Conservation (phyloP, 139 green algal species). For the Chlamydomonas urium region DNA sequence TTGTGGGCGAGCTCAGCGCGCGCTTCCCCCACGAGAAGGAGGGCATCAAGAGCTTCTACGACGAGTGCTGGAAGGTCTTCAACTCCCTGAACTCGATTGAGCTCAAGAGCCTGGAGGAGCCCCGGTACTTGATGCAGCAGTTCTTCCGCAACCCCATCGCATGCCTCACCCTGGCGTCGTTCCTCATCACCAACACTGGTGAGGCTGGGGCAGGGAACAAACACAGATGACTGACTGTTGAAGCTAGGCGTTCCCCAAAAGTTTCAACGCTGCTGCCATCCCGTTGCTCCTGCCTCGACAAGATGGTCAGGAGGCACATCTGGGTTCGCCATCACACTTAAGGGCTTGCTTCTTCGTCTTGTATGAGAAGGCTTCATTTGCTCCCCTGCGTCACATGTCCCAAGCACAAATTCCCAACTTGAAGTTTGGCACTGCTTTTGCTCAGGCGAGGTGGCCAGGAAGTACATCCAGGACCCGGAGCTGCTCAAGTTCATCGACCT, state of each 20-base stretch:
- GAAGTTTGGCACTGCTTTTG: too few species aligned
- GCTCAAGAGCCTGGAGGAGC: conserved; percentile 92
- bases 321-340: too few species aligned
- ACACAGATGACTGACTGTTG: too few species aligned
- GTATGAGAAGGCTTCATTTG: too few species aligned
- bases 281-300: too few species aligned
- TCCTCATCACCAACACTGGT: conserved; percentile 79
- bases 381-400: too few species aligned
- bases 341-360: too few species aligned
- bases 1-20: conserved; percentile 74
- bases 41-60: conserved; percentile 90
- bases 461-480: conserved; percentile 85
- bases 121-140: conserved; percentile 79
- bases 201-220: background rate
- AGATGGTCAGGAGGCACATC: too few species aligned
- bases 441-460: conserved; percentile 69
- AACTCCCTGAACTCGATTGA: conserved; percentile 82
- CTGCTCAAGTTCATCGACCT: conserved; percentile 94
- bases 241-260: too few species aligned
- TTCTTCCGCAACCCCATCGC: conserved; percentile 62
- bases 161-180: conserved; percentile 80
- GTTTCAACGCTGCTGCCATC: too few species aligned
- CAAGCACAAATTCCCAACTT: too few species aligned
- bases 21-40: conserved; percentile 81
- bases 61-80: conserved; percentile 79